A percentile compares a stretch with the other conserved stretches of the same genome.
These are phyloP conservation scores for Glutinoglossum americanum DNA, from an alignment of 495 filamentous ascomycete species.

Conservation along the genomic window DNA sequence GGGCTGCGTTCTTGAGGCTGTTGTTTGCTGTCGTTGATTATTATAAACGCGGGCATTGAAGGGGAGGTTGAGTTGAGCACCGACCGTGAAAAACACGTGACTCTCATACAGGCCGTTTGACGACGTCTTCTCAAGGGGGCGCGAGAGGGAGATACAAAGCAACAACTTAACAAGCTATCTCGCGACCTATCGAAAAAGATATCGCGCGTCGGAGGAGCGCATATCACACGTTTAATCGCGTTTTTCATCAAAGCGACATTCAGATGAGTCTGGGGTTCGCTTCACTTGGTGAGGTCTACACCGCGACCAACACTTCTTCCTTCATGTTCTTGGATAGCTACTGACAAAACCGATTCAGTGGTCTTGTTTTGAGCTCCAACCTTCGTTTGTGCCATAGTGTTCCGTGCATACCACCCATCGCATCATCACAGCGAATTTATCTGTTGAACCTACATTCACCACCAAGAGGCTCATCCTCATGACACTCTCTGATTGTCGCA, in stretches of 20 bases:
- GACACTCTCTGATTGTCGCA: background rate
- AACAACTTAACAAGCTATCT: background rate
- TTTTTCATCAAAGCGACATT: background rate
- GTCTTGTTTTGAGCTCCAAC: background rate
- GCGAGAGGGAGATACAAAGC: background rate
- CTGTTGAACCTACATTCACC: background rate
- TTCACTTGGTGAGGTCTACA: background rate
- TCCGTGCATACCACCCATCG: background rate
- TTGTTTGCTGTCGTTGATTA: background rate
- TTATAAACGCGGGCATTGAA: background rate
- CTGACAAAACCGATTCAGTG: background rate
- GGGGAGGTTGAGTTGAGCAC: background rate
- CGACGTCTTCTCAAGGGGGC: conserved; percentile 1
- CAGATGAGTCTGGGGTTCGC: background rate
- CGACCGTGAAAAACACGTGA: background rate
- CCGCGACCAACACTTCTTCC: background rate
- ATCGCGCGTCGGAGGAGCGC: background rate
- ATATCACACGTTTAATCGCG: background rate
- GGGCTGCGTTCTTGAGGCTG: background rate
- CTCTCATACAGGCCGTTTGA: background rate
- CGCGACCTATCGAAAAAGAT: background rate
- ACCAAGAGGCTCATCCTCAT: background rate
- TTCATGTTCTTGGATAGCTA: background rate
- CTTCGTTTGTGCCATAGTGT: background rate
- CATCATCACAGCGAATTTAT: background rate